These are phyloP conservation scores for Tagetes patula DNA, from an alignment of 129 eudicot species.

Conservation along the genomic window DNA sequence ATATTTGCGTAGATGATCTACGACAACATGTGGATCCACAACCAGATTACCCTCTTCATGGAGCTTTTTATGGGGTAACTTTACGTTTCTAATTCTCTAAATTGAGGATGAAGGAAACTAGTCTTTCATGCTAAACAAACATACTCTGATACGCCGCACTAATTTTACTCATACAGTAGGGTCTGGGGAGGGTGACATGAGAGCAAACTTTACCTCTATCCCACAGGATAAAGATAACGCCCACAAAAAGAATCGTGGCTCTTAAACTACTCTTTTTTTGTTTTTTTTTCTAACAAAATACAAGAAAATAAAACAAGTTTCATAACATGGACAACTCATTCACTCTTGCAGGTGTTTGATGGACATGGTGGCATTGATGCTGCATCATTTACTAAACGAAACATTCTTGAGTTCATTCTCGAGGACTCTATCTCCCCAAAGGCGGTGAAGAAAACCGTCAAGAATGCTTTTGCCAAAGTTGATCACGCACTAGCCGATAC, in stretches of 20 bases:
- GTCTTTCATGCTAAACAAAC: background rate
- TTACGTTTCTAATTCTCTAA: background rate
- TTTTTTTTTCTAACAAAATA: no score
- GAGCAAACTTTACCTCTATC: no score
- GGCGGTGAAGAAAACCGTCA: conserved; percentile 59
- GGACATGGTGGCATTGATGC: conserved; percentile 95
- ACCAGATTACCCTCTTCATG: conserved; percentile 47
- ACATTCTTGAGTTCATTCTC: conserved; percentile 61
- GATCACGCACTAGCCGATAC: conserved; percentile 82
- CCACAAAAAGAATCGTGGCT: no score
- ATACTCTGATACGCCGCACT: no score
- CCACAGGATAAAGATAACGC: no score
- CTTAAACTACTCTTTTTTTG: no score
- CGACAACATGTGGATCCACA: conserved; percentile 43
- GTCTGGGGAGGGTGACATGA: no score
- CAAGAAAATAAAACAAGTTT: no score
- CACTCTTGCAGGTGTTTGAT: conserved; percentile 64
- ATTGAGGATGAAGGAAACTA: background rate
- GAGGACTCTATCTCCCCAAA: conserved; percentile 65
- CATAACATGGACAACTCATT: background rate
- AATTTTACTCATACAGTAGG: no score
- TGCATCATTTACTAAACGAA: conserved; percentile 63
- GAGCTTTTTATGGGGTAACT: conserved; percentile 89
- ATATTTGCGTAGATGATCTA: conserved; percentile 78
- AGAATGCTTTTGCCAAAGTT: conserved; percentile 71